Percentiles rank a stretch among this genome's conserved stretches.
Evolutionary conservation across 345 rosid species (phyloP).

Genomic region (Salix arbutifolia): DNA sequence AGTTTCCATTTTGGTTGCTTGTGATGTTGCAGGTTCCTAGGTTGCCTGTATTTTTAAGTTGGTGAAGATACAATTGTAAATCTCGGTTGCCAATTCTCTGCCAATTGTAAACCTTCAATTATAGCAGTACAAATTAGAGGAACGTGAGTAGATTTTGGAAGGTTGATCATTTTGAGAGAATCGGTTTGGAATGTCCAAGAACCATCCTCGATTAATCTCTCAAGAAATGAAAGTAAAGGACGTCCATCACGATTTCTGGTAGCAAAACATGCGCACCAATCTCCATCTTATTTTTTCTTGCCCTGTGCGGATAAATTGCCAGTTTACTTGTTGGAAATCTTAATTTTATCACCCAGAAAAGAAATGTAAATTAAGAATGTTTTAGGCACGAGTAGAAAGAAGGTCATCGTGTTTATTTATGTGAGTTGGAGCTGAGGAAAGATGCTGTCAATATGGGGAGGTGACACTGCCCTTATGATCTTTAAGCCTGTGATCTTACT

Average conservation of each 20-base stretch:
- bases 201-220: neutral
- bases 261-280: too few species aligned
- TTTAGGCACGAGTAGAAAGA: neutral
- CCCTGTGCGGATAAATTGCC: too few species aligned
- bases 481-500: conserved; percentile 3
- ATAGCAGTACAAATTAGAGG: neutral
- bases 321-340: too few species aligned
- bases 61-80: neutral
- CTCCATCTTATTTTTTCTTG: too few species aligned
- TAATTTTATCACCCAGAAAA: neutral
- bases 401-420: neutral
- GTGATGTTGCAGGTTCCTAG: neutral
- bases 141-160: neutral
- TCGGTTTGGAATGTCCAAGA: neutral
- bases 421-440: neutral
- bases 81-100: neutral
- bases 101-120: neutral
- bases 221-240: neutral
- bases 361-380: neutral
- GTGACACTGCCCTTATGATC: conserved; percentile 17
- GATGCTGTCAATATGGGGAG: too few species aligned
- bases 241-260: neutral
- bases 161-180: neutral
- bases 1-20: neutral
- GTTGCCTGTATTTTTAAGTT: neutral